phyloP scores from a whole-genome alignment of 2,329 filamentous ascomycete species.

The Elsinoe arachidis region DNA sequence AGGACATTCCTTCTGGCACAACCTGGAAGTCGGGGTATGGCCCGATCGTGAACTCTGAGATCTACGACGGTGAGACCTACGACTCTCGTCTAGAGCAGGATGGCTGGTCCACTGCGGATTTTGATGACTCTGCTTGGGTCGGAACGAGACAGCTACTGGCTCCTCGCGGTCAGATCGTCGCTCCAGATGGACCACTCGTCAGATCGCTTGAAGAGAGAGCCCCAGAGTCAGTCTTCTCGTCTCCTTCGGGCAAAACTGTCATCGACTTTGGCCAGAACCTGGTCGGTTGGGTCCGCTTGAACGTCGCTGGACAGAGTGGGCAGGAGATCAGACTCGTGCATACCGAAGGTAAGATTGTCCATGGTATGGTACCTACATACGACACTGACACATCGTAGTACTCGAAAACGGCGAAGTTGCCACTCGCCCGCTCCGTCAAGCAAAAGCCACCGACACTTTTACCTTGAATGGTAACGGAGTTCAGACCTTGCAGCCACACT shows the following conservation, averaged over 20 bases:
- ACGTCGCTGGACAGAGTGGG: constrained; percentile 31
- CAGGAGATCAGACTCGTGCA: constrained; percentile 34
- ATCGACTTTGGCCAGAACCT: constrained; percentile 53
- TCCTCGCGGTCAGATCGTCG: constrained; percentile 29
- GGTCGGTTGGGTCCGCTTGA: constrained; percentile 42
- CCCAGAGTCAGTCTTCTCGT: constrained; percentile 24
- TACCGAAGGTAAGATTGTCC: constrained; percentile 35
- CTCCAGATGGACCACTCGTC: constrained; percentile 40
- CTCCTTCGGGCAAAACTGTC: constrained; percentile 41
- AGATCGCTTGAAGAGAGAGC: constrained; percentile 27
- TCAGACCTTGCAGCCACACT: constrained; percentile 36
- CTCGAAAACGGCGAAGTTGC: constrained; percentile 41
- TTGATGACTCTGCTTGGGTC: constrained; percentile 21
- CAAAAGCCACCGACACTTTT: constrained; percentile 27
- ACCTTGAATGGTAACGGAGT: constrained; percentile 29
- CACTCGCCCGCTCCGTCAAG: constrained; percentile 36
- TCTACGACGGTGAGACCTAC: constrained; percentile 49
- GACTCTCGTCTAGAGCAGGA: constrained; percentile 32
- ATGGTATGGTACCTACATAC: constrained; percentile 1
- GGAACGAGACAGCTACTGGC: constrained; percentile 26
- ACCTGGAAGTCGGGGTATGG: constrained; percentile 32
- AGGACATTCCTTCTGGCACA: constrained; percentile 29
- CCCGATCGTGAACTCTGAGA: constrained; percentile 32
- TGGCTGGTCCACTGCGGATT: constrained; percentile 14
- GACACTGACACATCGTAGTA: constrained; percentile 43